Percentiles rank a stretch among this genome's conserved stretches.
These are phyloP conservation scores for Lepidium didymum DNA, from an alignment of 345 rosid species.

Conservation along the genomic window DNA sequence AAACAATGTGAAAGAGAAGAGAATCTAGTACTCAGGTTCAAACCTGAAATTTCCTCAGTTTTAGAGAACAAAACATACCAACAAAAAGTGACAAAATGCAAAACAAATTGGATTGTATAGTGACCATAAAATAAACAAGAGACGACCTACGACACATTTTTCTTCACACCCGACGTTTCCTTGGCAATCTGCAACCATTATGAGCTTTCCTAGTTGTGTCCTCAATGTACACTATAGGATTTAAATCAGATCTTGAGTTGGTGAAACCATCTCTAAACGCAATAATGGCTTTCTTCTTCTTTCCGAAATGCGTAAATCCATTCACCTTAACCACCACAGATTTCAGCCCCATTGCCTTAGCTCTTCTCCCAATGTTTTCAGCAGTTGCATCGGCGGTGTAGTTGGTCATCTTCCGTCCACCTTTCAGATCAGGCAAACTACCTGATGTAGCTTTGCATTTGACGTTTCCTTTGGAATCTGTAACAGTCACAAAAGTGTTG, in stretches of 20 bases:
- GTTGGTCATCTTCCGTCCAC: slow-evolving; percentile 50
- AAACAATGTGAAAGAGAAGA: neutral
- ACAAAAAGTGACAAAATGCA: neutral
- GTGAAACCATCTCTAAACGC: slow-evolving; percentile 73
- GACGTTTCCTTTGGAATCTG: slow-evolving; percentile 73
- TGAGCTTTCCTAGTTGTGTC: slow-evolving; percentile 77
- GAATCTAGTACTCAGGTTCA: neutral
- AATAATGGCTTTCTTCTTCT: slow-evolving; percentile 71
- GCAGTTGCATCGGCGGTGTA: slow-evolving; percentile 91
- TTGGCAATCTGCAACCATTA: slow-evolving; percentile 85
- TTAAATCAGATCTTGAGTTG: slow-evolving; percentile 36
- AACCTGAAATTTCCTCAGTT: neutral
- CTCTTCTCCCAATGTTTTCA: slow-evolving; percentile 64
- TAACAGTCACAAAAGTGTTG: slow-evolving; percentile 71
- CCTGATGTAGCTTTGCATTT: slow-evolving; percentile 59
- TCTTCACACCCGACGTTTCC: slow-evolving; percentile 57
- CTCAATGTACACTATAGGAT: slow-evolving; percentile 66
- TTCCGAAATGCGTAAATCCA: slow-evolving; percentile 71
- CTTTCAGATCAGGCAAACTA: slow-evolving; percentile 44
- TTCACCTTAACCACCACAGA: slow-evolving; percentile 80
- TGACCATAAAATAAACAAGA: neutral
- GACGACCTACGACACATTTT: neutral
- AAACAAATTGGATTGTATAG: neutral
- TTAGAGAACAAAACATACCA: neutral
- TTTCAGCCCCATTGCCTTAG: slow-evolving; percentile 60